A percentile compares a stretch with the other conserved stretches of the same genome.
These are phyloP conservation scores for Blastobotrys mokoenaii DNA, from an alignment of 805 yeast species.

Conservation along the genomic window DNA sequence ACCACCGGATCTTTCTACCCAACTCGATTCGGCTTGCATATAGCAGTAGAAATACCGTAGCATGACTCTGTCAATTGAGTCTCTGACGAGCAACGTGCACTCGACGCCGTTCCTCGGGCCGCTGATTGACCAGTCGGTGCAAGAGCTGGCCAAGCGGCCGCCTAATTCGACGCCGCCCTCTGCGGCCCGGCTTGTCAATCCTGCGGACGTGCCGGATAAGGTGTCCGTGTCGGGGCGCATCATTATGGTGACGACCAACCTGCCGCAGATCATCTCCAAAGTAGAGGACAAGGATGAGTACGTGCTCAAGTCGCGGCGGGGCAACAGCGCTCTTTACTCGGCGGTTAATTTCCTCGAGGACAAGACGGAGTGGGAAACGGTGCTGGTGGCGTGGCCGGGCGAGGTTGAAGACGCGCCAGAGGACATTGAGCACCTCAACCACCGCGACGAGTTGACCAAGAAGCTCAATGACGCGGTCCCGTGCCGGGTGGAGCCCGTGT, in stretches of 20 bases:
- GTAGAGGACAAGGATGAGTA: conserved; percentile 26
- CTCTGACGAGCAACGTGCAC: conserved; percentile 6
- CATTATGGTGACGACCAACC: conserved; percentile 55
- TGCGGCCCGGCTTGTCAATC: not conserved
- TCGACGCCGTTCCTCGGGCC: conserved; percentile 14
- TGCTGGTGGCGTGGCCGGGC: conserved; percentile 93
- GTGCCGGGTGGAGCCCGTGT: conserved; percentile 60
- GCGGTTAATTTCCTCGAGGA: conserved; percentile 56
- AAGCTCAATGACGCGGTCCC: conserved; percentile 1
- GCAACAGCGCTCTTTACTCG: conserved; percentile 78
- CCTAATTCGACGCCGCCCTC: not conserved
- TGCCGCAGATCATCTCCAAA: conserved; percentile 53
- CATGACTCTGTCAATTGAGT: not conserved
- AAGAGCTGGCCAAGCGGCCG: not conserved
- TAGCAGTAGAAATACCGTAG: no score
- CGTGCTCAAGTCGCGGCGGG: conserved; percentile 47
- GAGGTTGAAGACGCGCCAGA: conserved; percentile 41
- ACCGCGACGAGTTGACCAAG: not conserved
- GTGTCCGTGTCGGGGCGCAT: conserved; percentile 50
- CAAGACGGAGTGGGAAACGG: conserved; percentile 77
- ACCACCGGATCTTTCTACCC: no score
- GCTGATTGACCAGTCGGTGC: conserved; percentile 4
- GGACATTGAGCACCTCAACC: conserved; percentile 3
- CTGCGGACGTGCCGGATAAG: conserved; percentile 4
- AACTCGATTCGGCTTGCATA: no score